Evolutionary conservation across 2,329 filamentous ascomycete genomes (phyloP), one percentile per base, ranked within the genome.

Genomic region (Aspergillus aculeatus): DNA sequence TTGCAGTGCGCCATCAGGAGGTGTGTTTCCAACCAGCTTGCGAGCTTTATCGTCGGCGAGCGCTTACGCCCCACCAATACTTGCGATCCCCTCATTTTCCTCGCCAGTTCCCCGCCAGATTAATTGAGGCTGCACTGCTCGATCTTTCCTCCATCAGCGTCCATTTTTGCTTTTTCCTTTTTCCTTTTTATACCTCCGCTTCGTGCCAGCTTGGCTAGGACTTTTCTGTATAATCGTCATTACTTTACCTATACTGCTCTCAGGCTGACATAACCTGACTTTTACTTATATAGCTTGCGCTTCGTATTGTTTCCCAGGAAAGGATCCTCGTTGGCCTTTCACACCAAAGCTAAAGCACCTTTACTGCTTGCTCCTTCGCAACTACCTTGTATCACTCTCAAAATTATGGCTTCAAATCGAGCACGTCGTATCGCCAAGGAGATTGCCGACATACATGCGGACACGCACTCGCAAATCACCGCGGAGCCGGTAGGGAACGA

Each of bases 401-500:
- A 23, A 24, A 23, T 9, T 69, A 86, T 86, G 80, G 75, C 82
- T 61, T 81, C 83, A 56, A 85, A 86, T 68, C 81, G 84, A 57
- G 79, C 80, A 56, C 81, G 85, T 64, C 84, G 86, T 60, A 77
- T 82, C 59, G 75, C 75, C 47, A 82, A 82, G 68, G 80, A 82
- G 62, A 72, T 82, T 54, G 77, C 78, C 32, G 80, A 82, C 66
- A 80, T 82, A 57, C 75, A 77, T 47, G 70, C 74, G 62, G 95
- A 99, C 72, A 83, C 84, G 58, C 84, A 86, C 62, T 96, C 92
- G 21, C 88, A 91, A 62, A 91, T 98, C 69, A 83, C 82, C 31
- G 91, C 90, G 14, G 81, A 86, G 56, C 83, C 87, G 1, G 78
- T 86, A 59, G 83, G 80, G 31, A 79, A 85, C 62, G 84, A 84